A percentile compares a stretch with the other conserved stretches of the same genome.
phyloP scores from a whole-genome alignment of 345 rosid genomes.

The Syzygium aqueum region DNA sequence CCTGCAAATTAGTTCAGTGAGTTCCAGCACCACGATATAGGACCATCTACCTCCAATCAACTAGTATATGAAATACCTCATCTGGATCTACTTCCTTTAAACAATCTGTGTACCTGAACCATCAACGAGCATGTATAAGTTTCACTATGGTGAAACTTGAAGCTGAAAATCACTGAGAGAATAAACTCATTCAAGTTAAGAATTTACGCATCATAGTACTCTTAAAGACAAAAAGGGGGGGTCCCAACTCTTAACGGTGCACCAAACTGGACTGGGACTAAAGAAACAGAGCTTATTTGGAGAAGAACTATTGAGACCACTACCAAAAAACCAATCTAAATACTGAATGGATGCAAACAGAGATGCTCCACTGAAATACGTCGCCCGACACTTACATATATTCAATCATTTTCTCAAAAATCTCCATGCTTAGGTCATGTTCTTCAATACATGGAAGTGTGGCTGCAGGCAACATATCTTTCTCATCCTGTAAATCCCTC shows the following conservation, averaged over 20 bases:
- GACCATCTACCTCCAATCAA: background rate
- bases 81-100: slow-evolving; percentile 69
- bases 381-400: slow-evolving; percentile 54
- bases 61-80: slow-evolving; percentile 43
- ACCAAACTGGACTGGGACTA: background rate
- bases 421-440: slow-evolving; percentile 71
- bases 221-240: background rate
- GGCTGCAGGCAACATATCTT: slow-evolving; percentile 25
- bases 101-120: slow-evolving; percentile 90
- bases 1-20: slow-evolving; percentile 35
- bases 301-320: background rate
- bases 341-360: background rate
- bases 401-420: slow-evolving; percentile 87
- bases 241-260: background rate
- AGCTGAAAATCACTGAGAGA: background rate
- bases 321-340: background rate
- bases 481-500: slow-evolving; percentile 63
- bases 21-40: slow-evolving; percentile 1
- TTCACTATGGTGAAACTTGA: background rate
- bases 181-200: background rate
- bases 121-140: slow-evolving; percentile 2
- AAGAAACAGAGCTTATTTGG: background rate
- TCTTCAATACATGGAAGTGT: slow-evolving; percentile 73
- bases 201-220: background rate
- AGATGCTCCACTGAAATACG: background rate